These are phyloP conservation scores for Globisporangium paroecandrum DNA, from an alignment of 352 stramenopile genomes.

Conservation along the genomic window DNA sequence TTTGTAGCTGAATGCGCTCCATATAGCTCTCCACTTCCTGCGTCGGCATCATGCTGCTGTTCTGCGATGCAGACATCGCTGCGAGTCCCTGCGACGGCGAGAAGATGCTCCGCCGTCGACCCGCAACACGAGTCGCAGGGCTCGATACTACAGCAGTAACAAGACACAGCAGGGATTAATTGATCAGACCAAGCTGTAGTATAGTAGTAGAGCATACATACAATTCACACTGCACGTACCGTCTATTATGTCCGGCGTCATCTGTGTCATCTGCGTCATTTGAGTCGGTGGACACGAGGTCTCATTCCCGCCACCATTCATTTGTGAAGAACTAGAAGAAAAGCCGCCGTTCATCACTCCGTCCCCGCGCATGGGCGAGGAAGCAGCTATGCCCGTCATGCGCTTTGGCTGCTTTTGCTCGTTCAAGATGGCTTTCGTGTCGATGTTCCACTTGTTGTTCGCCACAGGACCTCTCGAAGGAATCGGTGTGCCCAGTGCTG, in stretches of 20 bases:
- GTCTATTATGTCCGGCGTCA: neutral
- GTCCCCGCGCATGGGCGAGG: conserved; percentile 5
- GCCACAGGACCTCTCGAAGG: conserved; percentile 36
- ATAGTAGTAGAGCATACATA: neutral
- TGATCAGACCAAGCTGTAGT: neutral
- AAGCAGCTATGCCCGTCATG: conserved; percentile 7
- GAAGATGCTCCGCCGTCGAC: conserved; percentile 12
- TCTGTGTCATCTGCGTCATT: conserved; percentile 18
- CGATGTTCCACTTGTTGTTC: conserved; percentile 72
- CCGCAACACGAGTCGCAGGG: neutral
- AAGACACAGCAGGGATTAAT: neutral
- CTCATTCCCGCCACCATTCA: neutral
- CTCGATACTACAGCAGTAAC: neutral
- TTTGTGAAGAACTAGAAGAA: neutral
- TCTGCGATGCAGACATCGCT: neutral
- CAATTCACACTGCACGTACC: neutral
- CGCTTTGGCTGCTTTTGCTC: conserved; percentile 33
- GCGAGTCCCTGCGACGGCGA: neutral
- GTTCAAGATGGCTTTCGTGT: conserved; percentile 57
- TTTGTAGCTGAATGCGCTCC: conserved; percentile 45
- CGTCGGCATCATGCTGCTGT: conserved; percentile 33
- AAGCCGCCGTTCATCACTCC: neutral
- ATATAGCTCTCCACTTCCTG: conserved; percentile 54
- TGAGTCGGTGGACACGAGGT: conserved; percentile 7
- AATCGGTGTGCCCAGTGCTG: conserved; percentile 1